phyloP scores from a whole-genome alignment of 305 asterid species.

The Fraxinus velutina region DNA sequence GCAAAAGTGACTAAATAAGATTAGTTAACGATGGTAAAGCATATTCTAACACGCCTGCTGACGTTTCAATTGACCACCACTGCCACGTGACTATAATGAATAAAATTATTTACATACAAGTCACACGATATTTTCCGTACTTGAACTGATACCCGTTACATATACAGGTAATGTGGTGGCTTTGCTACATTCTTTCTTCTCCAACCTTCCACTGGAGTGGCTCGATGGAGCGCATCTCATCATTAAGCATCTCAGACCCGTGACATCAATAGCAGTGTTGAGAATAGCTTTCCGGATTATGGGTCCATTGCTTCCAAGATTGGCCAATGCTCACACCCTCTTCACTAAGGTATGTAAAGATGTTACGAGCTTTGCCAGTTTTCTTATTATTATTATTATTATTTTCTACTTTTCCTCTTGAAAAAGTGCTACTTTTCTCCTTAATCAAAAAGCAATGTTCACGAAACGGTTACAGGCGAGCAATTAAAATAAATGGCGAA shows the following conservation, averaged over 20 bases:
- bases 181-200: constrained; percentile 79
- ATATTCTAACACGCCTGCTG: background rate
- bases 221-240: constrained; percentile 83
- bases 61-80: background rate
- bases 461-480: background rate
- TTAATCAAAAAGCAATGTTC: background rate
- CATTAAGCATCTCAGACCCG: constrained; percentile 87
- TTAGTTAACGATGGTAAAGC: background rate
- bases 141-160: constrained; percentile 15
- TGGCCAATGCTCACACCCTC: constrained; percentile 83
- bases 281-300: constrained; percentile 93
- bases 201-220: constrained; percentile 96
- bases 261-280: constrained; percentile 82
- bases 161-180: constrained; percentile 85
- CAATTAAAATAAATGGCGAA: background rate
- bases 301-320: constrained; percentile 92
- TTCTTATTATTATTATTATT: too few species aligned
- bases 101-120: background rate
- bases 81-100: background rate
- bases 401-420: background rate
- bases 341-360: constrained; percentile 67
- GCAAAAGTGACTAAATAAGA: background rate
- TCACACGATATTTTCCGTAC: constrained; percentile 4
- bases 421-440: background rate
- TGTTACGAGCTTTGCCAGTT: background rate